Evolutionary conservation across 2,329 filamentous ascomycete species (phyloP).

Genomic region (Orbilia blumenaviensis): DNA sequence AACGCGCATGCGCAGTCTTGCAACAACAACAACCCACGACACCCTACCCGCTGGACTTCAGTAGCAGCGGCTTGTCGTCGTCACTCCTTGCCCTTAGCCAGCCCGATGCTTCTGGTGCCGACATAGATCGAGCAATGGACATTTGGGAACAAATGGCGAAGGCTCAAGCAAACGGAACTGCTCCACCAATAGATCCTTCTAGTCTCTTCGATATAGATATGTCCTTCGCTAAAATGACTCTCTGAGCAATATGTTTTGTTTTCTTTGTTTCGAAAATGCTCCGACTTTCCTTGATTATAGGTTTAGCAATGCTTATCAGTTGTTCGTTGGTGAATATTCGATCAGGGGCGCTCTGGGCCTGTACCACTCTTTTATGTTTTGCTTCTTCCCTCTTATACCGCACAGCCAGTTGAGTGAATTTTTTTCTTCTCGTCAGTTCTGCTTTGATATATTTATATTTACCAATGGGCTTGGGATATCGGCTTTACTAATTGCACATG

Average conservation of each 20-base stretch:
- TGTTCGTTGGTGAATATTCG: not conserved
- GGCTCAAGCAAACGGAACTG: not conserved
- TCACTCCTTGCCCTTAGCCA: not conserved
- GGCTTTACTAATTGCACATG: slow-evolving; percentile 8
- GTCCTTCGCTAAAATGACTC: not conserved
- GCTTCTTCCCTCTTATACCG: not conserved
- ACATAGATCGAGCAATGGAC: not conserved
- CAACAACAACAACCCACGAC: slow-evolving; percentile 12
- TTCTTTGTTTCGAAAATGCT: not conserved
- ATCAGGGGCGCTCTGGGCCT: not conserved
- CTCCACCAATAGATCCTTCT: not conserved
- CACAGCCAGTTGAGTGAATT: not conserved
- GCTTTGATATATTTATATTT: not conserved
- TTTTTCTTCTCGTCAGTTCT: not conserved
- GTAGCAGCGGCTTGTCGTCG: no score
- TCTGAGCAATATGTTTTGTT: not conserved
- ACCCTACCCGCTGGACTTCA: no score
- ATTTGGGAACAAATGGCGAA: slow-evolving; percentile 9
- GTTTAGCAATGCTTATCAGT: not conserved
- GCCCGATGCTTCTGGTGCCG: not conserved
- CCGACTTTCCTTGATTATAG: slow-evolving; percentile 5
- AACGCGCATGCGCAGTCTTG: not conserved
- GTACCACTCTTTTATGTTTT: not conserved
- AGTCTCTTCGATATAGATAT: not conserved
- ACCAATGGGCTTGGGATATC: not conserved